These are phyloP conservation scores for Suillus decipiens DNA, from an alignment of 768 basidiomycete genomes.

Conservation along the genomic window DNA sequence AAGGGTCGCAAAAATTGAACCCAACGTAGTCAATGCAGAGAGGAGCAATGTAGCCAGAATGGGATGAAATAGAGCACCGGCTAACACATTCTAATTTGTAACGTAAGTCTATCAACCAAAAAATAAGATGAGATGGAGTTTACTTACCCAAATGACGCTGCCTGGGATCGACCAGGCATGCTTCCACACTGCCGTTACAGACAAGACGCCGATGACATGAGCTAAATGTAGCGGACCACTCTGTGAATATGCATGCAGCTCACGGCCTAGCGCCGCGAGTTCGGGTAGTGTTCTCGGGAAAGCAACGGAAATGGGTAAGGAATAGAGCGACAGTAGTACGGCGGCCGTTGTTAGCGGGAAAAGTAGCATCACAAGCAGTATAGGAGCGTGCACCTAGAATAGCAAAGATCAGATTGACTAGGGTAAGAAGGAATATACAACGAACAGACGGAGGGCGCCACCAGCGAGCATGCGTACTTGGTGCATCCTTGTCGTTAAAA, in stretches of 20 bases:
- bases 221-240: slow-evolving; percentile 61
- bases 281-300: slow-evolving; percentile 80
- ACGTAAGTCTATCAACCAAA: slow-evolving; percentile 18
- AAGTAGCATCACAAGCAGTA: slow-evolving; percentile 69
- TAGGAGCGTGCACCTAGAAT: slow-evolving; percentile 53
- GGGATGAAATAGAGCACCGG: slow-evolving; percentile 85
- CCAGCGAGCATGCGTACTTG: slow-evolving; percentile 29
- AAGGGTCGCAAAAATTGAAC: slow-evolving; percentile 79
- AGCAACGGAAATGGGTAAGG: slow-evolving; percentile 69
- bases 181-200: slow-evolving; percentile 88
- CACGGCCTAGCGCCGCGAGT: slow-evolving; percentile 71
- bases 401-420: slow-evolving; percentile 15
- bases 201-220: slow-evolving; percentile 83
- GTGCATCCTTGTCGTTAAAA: slow-evolving; percentile 40
- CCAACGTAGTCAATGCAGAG: slow-evolving; percentile 83
- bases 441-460: slow-evolving; percentile 39
- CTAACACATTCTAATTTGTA: slow-evolving; percentile 76
- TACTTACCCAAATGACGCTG: slow-evolving; percentile 83
- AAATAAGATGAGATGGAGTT: slow-evolving; percentile 5
- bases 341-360: slow-evolving; percentile 68
- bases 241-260: slow-evolving; percentile 78
- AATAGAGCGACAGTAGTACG: slow-evolving; percentile 45
- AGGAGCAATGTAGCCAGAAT: slow-evolving; percentile 78
- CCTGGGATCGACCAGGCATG: slow-evolving; percentile 98
- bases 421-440: slow-evolving; percentile 14